phyloP scores from a whole-genome alignment of 495 filamentous ascomycete genomes.

The Aspergillus nidulans region DNA sequence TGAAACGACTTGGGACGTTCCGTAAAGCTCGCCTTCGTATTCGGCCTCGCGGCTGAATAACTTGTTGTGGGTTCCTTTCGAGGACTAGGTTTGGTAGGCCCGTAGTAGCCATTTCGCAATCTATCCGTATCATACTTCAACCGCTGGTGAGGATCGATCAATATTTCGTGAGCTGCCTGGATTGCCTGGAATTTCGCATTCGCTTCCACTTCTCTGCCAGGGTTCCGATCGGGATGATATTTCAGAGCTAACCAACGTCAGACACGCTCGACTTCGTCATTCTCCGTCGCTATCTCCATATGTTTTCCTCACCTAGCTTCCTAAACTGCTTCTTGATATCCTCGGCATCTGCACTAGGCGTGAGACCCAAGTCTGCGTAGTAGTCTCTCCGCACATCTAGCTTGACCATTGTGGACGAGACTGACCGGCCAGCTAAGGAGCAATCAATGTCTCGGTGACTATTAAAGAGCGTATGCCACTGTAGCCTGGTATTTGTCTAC shows the following conservation, averaged over 20 bases:
- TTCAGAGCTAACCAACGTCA: conserved; percentile 57
- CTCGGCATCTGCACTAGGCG: conserved; percentile 54
- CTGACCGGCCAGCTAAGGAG: not conserved
- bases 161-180: conserved; percentile 78
- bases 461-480: conserved; percentile 23
- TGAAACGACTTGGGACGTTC: conserved; percentile 29
- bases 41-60: conserved; percentile 25
- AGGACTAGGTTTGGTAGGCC: conserved; percentile 27
- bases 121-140: conserved; percentile 76
- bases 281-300: not conserved
- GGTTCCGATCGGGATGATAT: conserved; percentile 88
- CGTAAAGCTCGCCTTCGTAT: conserved; percentile 24
- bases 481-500: conserved; percentile 6
- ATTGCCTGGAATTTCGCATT: conserved; percentile 80
- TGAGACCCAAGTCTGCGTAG: conserved; percentile 77
- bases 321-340: conserved; percentile 85
- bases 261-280: not conserved
- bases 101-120: conserved; percentile 43
- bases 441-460: conserved; percentile 1
- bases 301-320: conserved; percentile 62
- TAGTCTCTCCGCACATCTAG: conserved; percentile 71
- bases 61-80: conserved; percentile 26
- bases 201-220: conserved; percentile 71
- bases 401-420: conserved; percentile 61
- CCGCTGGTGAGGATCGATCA: conserved; percentile 62